These are phyloP conservation scores for Cladosporium sp. DNA, from an alignment of 2,329 filamentous ascomycete genomes.

Conservation along the genomic window DNA sequence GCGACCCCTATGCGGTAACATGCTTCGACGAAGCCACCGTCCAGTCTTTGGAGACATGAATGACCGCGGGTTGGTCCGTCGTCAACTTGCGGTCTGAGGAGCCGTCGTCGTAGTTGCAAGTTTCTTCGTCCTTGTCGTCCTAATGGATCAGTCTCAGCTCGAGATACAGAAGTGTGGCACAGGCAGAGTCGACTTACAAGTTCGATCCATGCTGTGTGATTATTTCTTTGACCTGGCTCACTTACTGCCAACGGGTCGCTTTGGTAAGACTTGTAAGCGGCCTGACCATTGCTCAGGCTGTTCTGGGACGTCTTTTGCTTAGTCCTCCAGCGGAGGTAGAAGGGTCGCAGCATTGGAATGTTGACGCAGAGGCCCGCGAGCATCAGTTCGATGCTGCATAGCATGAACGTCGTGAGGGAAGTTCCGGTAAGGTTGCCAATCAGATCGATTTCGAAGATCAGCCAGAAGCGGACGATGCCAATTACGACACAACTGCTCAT, in stretches of 20 bases:
- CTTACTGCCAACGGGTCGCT: neutral
- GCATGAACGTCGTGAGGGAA: slow-evolving; percentile 15
- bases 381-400: slow-evolving; percentile 14
- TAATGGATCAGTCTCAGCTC: neutral
- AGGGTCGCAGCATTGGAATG: slow-evolving; percentile 14
- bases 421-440: slow-evolving; percentile 12
- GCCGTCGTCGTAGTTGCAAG: slow-evolving; percentile 3
- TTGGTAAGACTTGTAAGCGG: neutral
- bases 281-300: neutral
- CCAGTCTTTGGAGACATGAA: slow-evolving; percentile 13
- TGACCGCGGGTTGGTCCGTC: neutral
- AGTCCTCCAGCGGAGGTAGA: slow-evolving; percentile 15
- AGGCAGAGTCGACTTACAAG: slow-evolving; percentile 3
- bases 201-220: slow-evolving; percentile 14
- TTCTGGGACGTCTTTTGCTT: neutral
- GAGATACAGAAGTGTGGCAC: neutral
- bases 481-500: slow-evolving; percentile 11
- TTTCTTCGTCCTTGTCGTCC: slow-evolving; percentile 3
- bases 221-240: neutral
- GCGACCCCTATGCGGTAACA: neutral
- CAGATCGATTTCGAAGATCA: slow-evolving; percentile 10
- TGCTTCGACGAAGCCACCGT: slow-evolving; percentile 11
- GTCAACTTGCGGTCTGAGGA: slow-evolving; percentile 15
- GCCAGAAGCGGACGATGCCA: slow-evolving; percentile 18
- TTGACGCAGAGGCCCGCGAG: slow-evolving; percentile 12